Percentiles rank a stretch among this genome's conserved stretches.
Conservation (phyloP, 331 rosid species). For the Spiraea crenata region DNA sequence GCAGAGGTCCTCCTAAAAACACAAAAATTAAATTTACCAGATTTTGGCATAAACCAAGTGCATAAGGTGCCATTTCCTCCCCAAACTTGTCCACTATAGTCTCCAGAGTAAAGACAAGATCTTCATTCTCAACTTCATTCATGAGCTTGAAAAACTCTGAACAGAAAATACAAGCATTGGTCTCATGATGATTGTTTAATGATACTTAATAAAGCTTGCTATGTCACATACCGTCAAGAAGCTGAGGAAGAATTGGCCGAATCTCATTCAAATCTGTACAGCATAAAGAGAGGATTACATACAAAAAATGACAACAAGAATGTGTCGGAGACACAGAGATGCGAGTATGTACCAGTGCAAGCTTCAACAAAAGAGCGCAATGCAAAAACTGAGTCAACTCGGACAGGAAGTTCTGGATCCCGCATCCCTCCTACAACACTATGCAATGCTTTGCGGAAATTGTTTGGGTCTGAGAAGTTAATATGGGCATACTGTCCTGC, state of each 20-base stretch:
- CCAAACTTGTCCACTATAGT: conserved; percentile 96
- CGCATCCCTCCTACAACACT: conserved; percentile 90
- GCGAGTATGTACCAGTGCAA: conserved; percentile 58
- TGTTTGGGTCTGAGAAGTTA: conserved; percentile 76
- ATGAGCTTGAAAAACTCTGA: conserved; percentile 90
- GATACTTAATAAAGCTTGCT: not conserved
- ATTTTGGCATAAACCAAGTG: conserved; percentile 85
- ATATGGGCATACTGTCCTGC: conserved; percentile 93
- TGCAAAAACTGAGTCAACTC: conserved; percentile 95
- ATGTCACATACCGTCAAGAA: conserved; percentile 78
- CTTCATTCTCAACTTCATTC: conserved; percentile 97
- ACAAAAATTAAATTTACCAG: conserved; percentile 50
- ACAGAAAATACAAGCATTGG: conserved; percentile 18
- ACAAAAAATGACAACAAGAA: conserved; percentile 16
- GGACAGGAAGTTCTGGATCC: conserved; percentile 93
- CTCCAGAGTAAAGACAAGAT: conserved; percentile 95
- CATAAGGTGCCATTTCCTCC: conserved; percentile 98
- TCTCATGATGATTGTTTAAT: conserved; percentile 12
- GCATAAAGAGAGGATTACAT: not conserved
- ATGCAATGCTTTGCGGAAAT: conserved; percentile 80
- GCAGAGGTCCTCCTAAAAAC: not conserved
- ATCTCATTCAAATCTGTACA: conserved; percentile 86
- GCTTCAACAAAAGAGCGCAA: conserved; percentile 94
- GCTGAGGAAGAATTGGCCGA: conserved; percentile 89
- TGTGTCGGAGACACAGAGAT: not conserved